Percentiles rank a stretch among this genome's conserved stretches.
These are phyloP conservation scores for Fusarium sp. DNA, from an alignment of 2,329 filamentous ascomycete genomes.

Conservation along the genomic window DNA sequence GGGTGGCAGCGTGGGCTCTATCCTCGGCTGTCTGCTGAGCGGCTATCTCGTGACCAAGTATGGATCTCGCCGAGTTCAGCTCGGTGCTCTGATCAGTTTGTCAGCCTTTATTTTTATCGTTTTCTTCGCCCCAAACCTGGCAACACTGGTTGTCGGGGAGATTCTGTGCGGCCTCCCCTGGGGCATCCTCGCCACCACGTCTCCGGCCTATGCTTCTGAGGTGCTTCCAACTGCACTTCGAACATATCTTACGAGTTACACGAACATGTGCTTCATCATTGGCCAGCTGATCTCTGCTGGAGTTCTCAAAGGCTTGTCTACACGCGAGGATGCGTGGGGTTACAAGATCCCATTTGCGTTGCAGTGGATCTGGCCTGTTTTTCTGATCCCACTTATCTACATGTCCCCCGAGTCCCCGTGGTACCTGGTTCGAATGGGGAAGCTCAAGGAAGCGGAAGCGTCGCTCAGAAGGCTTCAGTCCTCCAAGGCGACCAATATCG, in stretches of 20 bases:
- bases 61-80: conserved; percentile 60
- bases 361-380: conserved; percentile 64
- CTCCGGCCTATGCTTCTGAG: conserved; percentile 64
- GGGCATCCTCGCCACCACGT: conserved; percentile 60
- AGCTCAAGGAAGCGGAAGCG: conserved; percentile 53
- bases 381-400: conserved; percentile 56
- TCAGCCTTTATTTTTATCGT: conserved; percentile 62
- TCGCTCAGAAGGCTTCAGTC: conserved; percentile 51
- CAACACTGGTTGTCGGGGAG: conserved; percentile 59
- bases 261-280: conserved; percentile 63
- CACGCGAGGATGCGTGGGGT: conserved; percentile 56
- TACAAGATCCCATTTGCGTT: conserved; percentile 64
- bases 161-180: conserved; percentile 63
- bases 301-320: conserved; percentile 40
- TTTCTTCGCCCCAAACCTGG: conserved; percentile 60
- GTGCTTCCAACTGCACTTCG: conserved; percentile 56
- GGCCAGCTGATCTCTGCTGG: conserved; percentile 60
- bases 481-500: conserved; percentile 39
- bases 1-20: conserved; percentile 60
- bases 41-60: conserved; percentile 61
- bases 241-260: conserved; percentile 60
- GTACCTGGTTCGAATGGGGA: conserved; percentile 57
- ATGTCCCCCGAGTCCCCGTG: conserved; percentile 64
- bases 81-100: conserved; percentile 57
- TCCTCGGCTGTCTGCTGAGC: conserved; percentile 63